These are phyloP conservation scores for Salvia rosmarinus DNA, from an alignment of 257 asterid species.

Conservation along the genomic window DNA sequence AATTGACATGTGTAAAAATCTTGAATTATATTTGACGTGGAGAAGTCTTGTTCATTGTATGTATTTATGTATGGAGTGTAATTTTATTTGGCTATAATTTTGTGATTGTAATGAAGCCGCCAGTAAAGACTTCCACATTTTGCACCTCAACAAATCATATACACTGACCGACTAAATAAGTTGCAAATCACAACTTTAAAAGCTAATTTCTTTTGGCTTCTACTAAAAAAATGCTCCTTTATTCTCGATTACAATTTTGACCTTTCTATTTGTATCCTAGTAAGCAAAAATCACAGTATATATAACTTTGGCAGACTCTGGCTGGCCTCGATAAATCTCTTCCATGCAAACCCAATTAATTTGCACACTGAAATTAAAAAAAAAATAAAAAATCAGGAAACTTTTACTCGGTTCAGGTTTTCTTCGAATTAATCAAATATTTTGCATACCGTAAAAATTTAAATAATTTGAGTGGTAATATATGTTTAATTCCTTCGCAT, in stretches of 20 bases:
- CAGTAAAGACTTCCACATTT: slow-evolving; percentile 20
- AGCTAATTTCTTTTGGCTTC: neutral
- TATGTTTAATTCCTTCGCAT: too few species aligned
- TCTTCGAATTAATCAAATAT: too few species aligned
- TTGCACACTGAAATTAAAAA: too few species aligned
- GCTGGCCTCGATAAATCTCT: too few species aligned
- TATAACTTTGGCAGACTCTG: too few species aligned
- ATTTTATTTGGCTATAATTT: neutral
- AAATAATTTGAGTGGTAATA: neutral
- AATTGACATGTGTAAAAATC: too few species aligned
- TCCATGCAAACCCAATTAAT: too few species aligned
- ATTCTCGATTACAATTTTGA: slow-evolving; percentile 1
- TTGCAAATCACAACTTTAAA: neutral
- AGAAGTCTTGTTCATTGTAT: neutral
- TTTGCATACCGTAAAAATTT: too few species aligned
- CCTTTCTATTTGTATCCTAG: neutral
- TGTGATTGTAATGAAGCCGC: slow-evolving; percentile 15
- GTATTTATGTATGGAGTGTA: neutral
- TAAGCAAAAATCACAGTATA: too few species aligned
- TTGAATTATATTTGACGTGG: neutral
- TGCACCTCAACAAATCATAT: neutral
- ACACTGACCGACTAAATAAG: neutral
- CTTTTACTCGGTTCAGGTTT: too few species aligned
- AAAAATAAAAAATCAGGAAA: too few species aligned
- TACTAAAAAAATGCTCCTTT: neutral